Base-by-base conservation (phyloP, 371 early-diverging fungal species). In the Zychaea mexicana region DNA sequence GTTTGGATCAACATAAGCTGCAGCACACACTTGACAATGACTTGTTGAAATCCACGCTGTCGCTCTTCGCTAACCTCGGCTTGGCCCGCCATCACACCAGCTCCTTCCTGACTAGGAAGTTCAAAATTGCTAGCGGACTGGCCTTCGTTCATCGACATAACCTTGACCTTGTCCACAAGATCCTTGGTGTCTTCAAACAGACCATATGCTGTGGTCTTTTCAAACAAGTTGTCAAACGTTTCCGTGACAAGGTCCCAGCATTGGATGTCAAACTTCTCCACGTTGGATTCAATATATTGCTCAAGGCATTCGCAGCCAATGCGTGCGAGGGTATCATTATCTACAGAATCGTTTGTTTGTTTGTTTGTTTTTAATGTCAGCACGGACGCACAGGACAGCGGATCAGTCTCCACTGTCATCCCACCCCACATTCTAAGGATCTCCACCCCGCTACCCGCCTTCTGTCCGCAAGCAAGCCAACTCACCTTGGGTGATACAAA, bases 291-390 rank as follows among this genome's bases (percentile, higher is more conserved):
- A 38, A 97, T 85, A 62, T 96, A 86, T 61, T 93, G 92, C 70
- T 93, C 94, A 61, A 97, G 73, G 67, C 98, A 96, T 47, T 92
- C 90, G 30, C 92, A 91, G 2, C 98, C 98, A 61, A 96, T 94
- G 52, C 91, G 82, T n/a, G 94, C 92, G 59, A 97, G 81, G 0
- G 94, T 90, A 68, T 96, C 95, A 69, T 94, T 92, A 61, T 94
- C 95, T 82, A 57, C 19, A n/a, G n/a, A n/a, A n/a, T n/a, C n/a
- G n/a, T n/a, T n/a, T n/a, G n/a, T n/a, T n/a, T n/a, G n/a, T n/a
- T n/a, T n/a, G n/a, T n/a, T n/a, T n/a, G n/a, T n/a, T n/a, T n/a
- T n/a, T n/a, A n/a, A n/a, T n/a, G n/a, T n/a, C 12, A 9, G 9
- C 10, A 31, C 21, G 5, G 22, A 45, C 7, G 28, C 10, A 26